A percentile compares a stretch with the other conserved stretches of the same genome.
Evolutionary conservation across 306 rosid genomes (phyloP).

Genomic region (Lathyrus sativus): DNA sequence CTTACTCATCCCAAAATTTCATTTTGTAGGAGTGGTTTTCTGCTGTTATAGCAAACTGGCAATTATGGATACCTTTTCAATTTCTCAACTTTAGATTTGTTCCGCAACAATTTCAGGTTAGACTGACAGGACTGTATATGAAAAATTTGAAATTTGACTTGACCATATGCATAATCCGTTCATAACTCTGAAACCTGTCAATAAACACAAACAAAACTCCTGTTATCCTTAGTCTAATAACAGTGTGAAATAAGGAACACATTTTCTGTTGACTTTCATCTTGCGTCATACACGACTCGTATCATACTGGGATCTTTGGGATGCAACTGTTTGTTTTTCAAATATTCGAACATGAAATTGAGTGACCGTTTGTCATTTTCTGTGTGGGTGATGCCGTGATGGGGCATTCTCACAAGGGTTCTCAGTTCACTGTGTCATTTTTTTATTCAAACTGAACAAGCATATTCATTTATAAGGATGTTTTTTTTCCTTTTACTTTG

Average conservation of each 20-base stretch:
- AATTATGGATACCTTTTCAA: slow-evolving; percentile 96
- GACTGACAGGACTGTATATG: slow-evolving; percentile 30
- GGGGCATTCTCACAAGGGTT: neutral
- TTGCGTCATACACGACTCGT: neutral
- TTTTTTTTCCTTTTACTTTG: neutral
- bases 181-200: neutral
- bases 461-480: neutral
- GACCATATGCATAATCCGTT: slow-evolving; percentile 16
- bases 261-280: slow-evolving; percentile 20
- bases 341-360: neutral
- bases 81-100: slow-evolving; percentile 94
- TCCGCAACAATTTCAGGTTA: slow-evolving; percentile 96
- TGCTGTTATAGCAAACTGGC: slow-evolving; percentile 87
- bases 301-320: slow-evolving; percentile 6
- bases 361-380: neutral
- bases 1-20: slow-evolving; percentile 35
- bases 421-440: neutral
- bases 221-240: slow-evolving; percentile 2
- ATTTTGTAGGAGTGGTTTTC: slow-evolving; percentile 87
- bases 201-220: neutral
- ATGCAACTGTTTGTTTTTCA: neutral
- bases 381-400: neutral
- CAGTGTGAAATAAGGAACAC: neutral
- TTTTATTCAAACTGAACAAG: neutral
- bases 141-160: slow-evolving; percentile 30